Evolutionary conservation across 208 protist species (phyloP).

Genomic region (Angomonas ambiguus): DNA sequence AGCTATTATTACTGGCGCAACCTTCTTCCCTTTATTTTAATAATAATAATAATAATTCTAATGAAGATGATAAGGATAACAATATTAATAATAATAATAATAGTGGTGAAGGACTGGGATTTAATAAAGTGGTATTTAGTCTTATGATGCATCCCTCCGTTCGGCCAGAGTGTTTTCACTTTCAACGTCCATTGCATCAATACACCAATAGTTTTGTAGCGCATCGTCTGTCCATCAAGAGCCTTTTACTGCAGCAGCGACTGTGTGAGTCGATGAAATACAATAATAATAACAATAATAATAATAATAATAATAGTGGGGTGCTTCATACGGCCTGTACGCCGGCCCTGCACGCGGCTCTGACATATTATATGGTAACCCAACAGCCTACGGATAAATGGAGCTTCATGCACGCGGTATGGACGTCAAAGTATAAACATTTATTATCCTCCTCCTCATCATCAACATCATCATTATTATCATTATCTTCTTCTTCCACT

Average conservation of each 20-base stretch:
- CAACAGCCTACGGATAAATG: conserved; percentile 72
- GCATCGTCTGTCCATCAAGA: conserved; percentile 36
- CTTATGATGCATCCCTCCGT: conserved; percentile 75
- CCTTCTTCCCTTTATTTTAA: too few relatives aligned
- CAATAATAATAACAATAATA: not conserved
- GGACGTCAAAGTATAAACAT: not conserved
- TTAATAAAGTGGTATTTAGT: conserved; percentile 67
- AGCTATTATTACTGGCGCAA: conserved; percentile 54
- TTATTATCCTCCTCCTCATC: not conserved
- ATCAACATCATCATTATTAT: too few relatives aligned
- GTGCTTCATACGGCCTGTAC: conserved; percentile 16
- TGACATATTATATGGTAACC: conserved; percentile 75
- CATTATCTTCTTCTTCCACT: too few relatives aligned
- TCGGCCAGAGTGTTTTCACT: conserved; percentile 19
- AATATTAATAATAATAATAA: not conserved
- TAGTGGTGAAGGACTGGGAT: conserved; percentile 32
- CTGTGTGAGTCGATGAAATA: conserved; percentile 34
- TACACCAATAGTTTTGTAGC: not conserved
- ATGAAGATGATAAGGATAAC: conserved; percentile 21
- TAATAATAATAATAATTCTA: too few relatives aligned
- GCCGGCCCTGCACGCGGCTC: conserved; percentile 76
- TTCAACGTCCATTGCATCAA: conserved; percentile 13
- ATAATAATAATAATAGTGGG: conserved; percentile 18
- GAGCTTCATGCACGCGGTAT: conserved; percentile 50
- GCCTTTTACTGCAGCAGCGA: conserved; percentile 69